These are phyloP conservation scores for Phytophthora palmivora DNA, from an alignment of 352 stramenopile species.

Conservation along the genomic window DNA sequence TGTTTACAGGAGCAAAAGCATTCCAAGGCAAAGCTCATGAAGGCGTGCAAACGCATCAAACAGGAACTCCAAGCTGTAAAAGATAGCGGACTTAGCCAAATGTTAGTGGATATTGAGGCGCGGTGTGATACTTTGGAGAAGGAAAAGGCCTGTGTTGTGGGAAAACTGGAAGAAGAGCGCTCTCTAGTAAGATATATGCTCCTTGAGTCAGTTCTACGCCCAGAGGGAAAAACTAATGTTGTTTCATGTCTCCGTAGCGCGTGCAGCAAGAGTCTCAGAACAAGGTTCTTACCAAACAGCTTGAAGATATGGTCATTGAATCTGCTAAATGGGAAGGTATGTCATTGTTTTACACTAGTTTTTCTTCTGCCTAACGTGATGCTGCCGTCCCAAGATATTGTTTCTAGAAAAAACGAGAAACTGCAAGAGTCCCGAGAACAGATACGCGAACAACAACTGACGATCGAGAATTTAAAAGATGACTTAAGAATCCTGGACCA, in stretches of 20 bases:
- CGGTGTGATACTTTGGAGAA: conserved; percentile 61
- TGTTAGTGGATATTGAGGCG: conserved; percentile 73
- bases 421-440: conserved; percentile 53
- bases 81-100: conserved; percentile 66
- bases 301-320: conserved; percentile 33
- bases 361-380: conserved; percentile 3
- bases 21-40: conserved; percentile 75
- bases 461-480: conserved; percentile 65
- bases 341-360: neutral
- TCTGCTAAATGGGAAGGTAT: conserved; percentile 43
- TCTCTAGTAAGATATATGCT: conserved; percentile 38
- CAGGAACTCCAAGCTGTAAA: conserved; percentile 68
- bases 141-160: conserved; percentile 44
- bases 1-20: conserved; percentile 75
- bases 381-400: conserved; percentile 32
- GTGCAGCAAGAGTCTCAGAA: conserved; percentile 27
- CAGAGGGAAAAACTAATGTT: neutral
- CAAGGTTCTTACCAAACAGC: conserved; percentile 19
- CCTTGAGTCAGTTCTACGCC: neutral
- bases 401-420: conserved; percentile 49
- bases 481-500: conserved; percentile 42
- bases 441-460: conserved; percentile 65
- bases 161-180: conserved; percentile 46
- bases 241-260: conserved; percentile 16
- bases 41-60: conserved; percentile 71